phyloP scores from a whole-genome alignment of 2,329 filamentous ascomycete species.

The Calcarisporium arbuscula region DNA sequence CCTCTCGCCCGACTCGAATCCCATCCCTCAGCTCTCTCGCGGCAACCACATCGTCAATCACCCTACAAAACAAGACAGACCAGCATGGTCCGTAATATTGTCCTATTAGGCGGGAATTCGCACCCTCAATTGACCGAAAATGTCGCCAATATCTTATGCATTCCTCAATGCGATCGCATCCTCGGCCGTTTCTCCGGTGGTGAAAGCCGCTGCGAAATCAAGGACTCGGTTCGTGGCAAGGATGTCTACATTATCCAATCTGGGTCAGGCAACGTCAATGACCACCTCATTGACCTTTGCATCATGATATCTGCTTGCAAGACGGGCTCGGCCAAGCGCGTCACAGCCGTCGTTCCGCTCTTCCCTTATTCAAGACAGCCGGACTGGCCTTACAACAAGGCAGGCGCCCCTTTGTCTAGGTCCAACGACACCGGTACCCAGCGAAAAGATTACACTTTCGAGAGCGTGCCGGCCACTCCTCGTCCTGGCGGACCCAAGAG shows the following conservation, averaged over 20 bases:
- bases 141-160: conserved; percentile 82
- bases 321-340: conserved; percentile 81
- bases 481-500: conserved; percentile 64
- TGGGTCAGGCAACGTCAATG: conserved; percentile 87
- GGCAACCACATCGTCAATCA: not conserved
- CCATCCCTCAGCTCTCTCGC: not conserved
- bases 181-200: conserved; percentile 91
- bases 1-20: not conserved
- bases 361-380: conserved; percentile 97
- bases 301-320: conserved; percentile 99
- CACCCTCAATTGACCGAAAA: conserved; percentile 82
- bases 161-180: conserved; percentile 77
- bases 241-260: conserved; percentile 99
- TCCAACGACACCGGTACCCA: conserved; percentile 44
- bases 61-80: conserved; percentile 7
- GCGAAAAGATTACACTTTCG: conserved; percentile 74
- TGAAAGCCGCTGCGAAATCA: conserved; percentile 90
- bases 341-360: conserved; percentile 88
- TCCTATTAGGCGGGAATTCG: conserved; percentile 87
- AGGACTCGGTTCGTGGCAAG: conserved; percentile 93
- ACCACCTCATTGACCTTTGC: conserved; percentile 91
- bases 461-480: conserved; percentile 85
- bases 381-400: conserved; percentile 94
- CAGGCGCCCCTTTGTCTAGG: conserved; percentile 79
- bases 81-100: conserved; percentile 87